Conservation (phyloP, 495 filamentous ascomycete species). For the Bombardia bombarda region DNA sequence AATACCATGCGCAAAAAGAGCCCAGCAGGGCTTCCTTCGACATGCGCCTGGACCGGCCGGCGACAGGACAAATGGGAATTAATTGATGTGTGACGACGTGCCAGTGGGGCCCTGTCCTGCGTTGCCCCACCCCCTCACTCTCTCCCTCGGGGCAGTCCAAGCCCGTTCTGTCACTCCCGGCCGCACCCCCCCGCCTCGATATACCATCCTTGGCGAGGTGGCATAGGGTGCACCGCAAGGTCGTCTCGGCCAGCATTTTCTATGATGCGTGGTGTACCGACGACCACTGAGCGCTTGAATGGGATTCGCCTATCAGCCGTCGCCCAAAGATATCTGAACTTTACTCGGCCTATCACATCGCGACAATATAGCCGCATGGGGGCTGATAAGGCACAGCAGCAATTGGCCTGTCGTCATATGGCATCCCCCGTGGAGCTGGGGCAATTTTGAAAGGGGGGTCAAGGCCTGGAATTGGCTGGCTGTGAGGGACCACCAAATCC, state of each 20-base stretch:
- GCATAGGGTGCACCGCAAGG: not conserved
- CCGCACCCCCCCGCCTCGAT: not conserved
- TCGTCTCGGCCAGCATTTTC: not conserved
- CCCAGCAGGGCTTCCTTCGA: no score
- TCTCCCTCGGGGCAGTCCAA: not conserved
- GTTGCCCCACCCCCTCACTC: not conserved
- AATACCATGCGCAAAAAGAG: no score
- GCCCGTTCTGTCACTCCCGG: not conserved
- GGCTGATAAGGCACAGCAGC: constrained; percentile 21
- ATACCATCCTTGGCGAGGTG: not conserved
- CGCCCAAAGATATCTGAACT: not conserved
- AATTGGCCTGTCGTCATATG: constrained; percentile 27
- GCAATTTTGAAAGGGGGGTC: constrained; percentile 10
- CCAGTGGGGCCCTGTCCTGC: not conserved
- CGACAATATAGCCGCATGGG: constrained; percentile 16
- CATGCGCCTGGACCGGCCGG: no score
- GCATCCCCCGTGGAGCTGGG: constrained; percentile 23
- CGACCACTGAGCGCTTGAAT: not conserved
- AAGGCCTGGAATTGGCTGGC: constrained; percentile 18
- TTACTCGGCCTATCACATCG: constrained; percentile 13
- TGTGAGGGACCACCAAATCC: constrained; percentile 9
- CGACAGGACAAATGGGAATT: no score
- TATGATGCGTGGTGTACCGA: not conserved
- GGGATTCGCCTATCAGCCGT: constrained; percentile 9
- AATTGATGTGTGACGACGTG: no score